Evolutionary conservation across 495 filamentous ascomycete genomes (phyloP).

Genomic region (Aspergillus kassunensis): DNA sequence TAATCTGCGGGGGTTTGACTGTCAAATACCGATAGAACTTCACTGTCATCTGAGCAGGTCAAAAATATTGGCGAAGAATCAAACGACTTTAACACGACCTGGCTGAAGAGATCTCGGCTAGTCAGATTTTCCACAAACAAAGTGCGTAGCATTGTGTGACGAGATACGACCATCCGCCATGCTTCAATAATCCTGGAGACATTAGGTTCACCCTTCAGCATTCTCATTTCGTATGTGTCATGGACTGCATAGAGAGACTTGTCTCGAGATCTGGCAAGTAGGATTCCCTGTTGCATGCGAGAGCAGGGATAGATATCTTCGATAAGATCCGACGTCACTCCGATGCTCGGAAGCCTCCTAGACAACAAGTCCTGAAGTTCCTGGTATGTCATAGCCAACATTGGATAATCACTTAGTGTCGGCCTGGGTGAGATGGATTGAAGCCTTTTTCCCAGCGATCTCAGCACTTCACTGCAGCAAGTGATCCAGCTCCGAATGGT

Average conservation of each 20-base stretch:
- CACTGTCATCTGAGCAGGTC: constrained; percentile 30
- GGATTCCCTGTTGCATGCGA: constrained; percentile 62
- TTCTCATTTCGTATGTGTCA: constrained; percentile 56
- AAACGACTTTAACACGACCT: constrained; percentile 47
- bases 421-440: constrained; percentile 44
- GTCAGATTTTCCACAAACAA: constrained; percentile 48
- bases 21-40: constrained; percentile 32
- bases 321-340: constrained; percentile 40
- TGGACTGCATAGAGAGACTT: constrained; percentile 57
- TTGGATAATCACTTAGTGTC: constrained; percentile 59
- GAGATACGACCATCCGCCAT: constrained; percentile 46
- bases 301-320: constrained; percentile 67
- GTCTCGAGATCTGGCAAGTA: constrained; percentile 56
- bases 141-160: constrained; percentile 50
- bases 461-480: constrained; percentile 53
- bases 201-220: constrained; percentile 28
- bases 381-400: constrained; percentile 58
- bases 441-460: constrained; percentile 47
- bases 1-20: constrained; percentile 32
- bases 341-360: constrained; percentile 43
- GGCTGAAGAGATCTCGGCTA: constrained; percentile 41
- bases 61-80: constrained; percentile 27
- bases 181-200: constrained; percentile 35
- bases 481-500: constrained; percentile 57
- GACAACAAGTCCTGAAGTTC: constrained; percentile 47